These are phyloP conservation scores for Globisporangium viniferum DNA, from an alignment of 352 stramenopile genomes.

Conservation along the genomic window DNA sequence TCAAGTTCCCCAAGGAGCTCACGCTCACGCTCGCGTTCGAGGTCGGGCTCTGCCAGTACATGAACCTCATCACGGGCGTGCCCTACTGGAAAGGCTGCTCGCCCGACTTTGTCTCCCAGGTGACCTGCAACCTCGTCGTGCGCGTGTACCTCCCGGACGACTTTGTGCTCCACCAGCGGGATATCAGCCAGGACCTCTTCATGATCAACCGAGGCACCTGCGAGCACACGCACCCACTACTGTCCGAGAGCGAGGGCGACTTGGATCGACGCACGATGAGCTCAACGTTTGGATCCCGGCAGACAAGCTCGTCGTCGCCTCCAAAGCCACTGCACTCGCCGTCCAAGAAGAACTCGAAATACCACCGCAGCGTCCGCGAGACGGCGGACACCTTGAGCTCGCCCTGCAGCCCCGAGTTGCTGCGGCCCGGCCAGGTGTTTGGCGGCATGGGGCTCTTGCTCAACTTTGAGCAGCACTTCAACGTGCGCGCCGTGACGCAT, in stretches of 20 bases:
- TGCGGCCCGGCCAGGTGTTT: conserved; percentile 36
- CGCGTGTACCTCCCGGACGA: conserved; percentile 46
- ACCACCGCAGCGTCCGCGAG: neutral
- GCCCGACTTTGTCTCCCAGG: conserved; percentile 40
- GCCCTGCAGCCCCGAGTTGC: conserved; percentile 1
- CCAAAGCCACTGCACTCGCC: neutral
- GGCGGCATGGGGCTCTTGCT: conserved; percentile 51
- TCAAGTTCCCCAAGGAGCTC: conserved; percentile 36
- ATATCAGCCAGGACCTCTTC: conserved; percentile 33
- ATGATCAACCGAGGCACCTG: conserved; percentile 40
- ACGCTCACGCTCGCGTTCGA: conserved; percentile 37
- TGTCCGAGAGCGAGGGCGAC: neutral
- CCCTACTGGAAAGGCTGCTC: conserved; percentile 35
- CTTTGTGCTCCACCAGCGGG: conserved; percentile 35
- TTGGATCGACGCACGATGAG: neutral
- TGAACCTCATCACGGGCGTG: conserved; percentile 33
- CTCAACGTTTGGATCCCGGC: neutral
- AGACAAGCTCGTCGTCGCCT: neutral
- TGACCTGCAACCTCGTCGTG: conserved; percentile 27
- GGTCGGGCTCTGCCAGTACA: conserved; percentile 34
- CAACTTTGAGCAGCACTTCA: conserved; percentile 40
- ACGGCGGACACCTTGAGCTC: neutral
- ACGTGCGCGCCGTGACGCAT: conserved; percentile 37
- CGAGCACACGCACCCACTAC: conserved; percentile 14
- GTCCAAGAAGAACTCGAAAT: neutral